Conservation (phyloP, 306 rosid species). For the Canavalia gladiata region DNA sequence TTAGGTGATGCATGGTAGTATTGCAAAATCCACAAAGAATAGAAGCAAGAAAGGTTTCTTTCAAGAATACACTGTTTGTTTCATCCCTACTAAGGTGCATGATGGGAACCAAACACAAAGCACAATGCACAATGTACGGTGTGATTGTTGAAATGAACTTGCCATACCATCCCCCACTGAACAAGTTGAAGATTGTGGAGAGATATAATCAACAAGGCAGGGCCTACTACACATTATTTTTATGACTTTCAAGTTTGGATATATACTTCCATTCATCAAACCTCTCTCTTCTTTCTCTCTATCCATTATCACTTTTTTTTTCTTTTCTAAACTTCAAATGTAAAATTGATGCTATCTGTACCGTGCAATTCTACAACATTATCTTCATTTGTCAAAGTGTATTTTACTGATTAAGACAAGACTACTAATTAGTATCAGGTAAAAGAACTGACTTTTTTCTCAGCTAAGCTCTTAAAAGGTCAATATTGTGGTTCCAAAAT, state of each 20-base stretch:
- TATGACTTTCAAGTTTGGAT: background rate
- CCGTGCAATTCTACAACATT: too few relatives aligned
- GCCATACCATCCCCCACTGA: background rate
- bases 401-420: background rate
- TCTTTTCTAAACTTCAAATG: too few relatives aligned
- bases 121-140: constrained; percentile 1
- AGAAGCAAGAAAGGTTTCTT: constrained; percentile 3
- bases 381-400: background rate
- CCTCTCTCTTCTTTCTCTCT: background rate
- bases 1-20: background rate
- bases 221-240: background rate
- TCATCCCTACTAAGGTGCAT: background rate
- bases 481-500: constrained; percentile 46
- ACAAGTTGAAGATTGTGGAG: background rate
- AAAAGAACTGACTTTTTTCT: background rate
- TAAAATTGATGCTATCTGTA: too few relatives aligned
- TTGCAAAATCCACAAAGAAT: constrained; percentile 1
- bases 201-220: background rate
- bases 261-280: background rate
- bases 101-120: background rate
- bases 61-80: background rate
- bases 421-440: background rate
- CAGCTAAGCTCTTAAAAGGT: constrained; percentile 20
- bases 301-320: background rate
- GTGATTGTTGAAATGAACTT: constrained; percentile 23